These are phyloP conservation scores for Phyllosticta citribraziliensis DNA, from an alignment of 2,329 filamentous ascomycete species.

Conservation along the genomic window DNA sequence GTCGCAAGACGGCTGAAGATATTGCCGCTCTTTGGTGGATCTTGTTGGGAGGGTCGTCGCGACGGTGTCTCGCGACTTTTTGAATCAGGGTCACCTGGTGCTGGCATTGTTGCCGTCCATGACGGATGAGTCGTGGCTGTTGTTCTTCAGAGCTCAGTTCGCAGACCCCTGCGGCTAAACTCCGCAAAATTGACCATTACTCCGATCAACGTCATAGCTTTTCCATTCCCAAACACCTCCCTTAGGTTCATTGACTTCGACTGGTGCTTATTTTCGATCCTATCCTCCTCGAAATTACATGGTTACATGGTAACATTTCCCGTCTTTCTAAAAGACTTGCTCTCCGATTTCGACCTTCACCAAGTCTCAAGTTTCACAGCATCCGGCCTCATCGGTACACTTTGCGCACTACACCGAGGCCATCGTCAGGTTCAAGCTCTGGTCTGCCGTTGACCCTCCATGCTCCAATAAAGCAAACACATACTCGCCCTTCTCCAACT, in stretches of 20 bases:
- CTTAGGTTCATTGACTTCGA: too few relatives aligned
- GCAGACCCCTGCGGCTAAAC: too few relatives aligned
- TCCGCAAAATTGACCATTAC: too few relatives aligned
- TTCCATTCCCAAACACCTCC: too few relatives aligned
- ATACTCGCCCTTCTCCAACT: conserved; percentile 35
- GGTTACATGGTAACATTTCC: too few relatives aligned
- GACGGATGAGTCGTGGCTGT: background rate
- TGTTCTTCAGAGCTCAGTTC: background rate
- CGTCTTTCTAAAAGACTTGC: too few relatives aligned
- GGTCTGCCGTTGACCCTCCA: conserved; percentile 28
- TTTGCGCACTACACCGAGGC: background rate
- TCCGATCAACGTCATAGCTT: too few relatives aligned
- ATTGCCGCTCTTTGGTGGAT: background rate
- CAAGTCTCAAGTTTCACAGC: too few relatives aligned
- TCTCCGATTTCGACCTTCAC: too few relatives aligned
- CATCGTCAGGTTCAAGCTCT: conserved; percentile 31
- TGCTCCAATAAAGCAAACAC: conserved; percentile 34
- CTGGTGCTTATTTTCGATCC: too few relatives aligned
- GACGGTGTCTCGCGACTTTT: background rate
- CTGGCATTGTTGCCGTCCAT: background rate
- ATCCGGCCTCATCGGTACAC: too few relatives aligned
- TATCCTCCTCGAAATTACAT: too few relatives aligned
- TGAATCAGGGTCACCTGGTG: background rate
- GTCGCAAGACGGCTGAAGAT: conserved; percentile 28
- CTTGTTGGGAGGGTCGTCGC: background rate